Evolutionary conservation across 192 early-diverging fungal genomes (phyloP).

Genomic region (Dimargaris cristalligena): DNA sequence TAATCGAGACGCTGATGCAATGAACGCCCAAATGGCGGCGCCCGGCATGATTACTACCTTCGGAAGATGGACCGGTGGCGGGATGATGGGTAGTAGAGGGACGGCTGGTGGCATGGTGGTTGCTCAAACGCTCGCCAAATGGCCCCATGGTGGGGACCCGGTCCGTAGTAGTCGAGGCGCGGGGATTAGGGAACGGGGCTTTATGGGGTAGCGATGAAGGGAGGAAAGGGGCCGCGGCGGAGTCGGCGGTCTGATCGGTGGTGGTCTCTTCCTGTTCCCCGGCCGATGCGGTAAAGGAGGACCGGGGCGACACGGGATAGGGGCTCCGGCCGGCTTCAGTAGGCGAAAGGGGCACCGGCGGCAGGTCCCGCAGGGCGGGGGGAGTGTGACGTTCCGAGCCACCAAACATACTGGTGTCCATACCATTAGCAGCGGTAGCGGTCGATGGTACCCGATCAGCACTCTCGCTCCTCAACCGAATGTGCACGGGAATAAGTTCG

Average conservation of each 20-base stretch:
- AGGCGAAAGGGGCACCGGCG: neutral
- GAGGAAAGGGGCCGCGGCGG: neutral
- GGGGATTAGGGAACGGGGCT: too few relatives aligned
- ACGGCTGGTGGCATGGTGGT: neutral
- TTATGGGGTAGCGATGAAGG: too few relatives aligned
- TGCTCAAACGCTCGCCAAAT: neutral
- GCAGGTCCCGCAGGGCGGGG: too few relatives aligned
- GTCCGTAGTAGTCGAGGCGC: neutral
- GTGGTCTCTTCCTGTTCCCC: too few relatives aligned
- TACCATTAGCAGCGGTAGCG: too few relatives aligned
- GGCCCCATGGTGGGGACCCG: too few relatives aligned
- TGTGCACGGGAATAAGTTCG: conserved; percentile 1
- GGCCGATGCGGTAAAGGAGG: neutral
- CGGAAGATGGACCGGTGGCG: neutral
- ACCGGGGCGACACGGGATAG: neutral
- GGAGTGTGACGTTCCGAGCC: neutral
- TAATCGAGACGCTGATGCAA: neutral
- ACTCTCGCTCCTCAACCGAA: neutral
- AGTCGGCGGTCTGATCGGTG: neutral
- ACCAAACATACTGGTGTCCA: neutral
- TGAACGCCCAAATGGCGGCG: neutral
- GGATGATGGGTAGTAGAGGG: neutral
- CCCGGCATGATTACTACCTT: neutral
- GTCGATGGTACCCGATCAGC: neutral
- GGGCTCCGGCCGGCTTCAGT: neutral